Evolutionary conservation across 1,284 basidiomycete species (phyloP).

Genomic region (Phylloboletellus chloephorus): DNA sequence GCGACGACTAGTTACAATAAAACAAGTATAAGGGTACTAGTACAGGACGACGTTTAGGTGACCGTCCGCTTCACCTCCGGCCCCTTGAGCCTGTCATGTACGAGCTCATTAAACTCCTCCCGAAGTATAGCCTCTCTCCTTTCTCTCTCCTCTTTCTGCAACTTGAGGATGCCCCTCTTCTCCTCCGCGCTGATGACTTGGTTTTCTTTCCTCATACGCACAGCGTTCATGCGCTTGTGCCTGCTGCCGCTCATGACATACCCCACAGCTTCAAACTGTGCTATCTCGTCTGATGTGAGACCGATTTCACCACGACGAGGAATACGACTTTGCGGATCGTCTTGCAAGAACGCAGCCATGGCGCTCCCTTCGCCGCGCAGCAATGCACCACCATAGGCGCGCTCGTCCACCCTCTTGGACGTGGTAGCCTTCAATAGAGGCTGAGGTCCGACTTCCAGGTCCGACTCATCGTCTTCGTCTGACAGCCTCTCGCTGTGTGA

Average conservation of each 20-base stretch:
- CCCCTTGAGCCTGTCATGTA: constrained; percentile 65
- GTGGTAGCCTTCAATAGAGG: constrained; percentile 42
- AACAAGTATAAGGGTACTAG: too few species aligned
- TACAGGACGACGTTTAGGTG: too few species aligned
- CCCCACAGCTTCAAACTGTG: constrained; percentile 81
- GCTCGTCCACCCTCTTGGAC: constrained; percentile 62
- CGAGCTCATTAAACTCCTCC: constrained; percentile 78
- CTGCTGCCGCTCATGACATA: constrained; percentile 98
- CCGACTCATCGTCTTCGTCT: constrained; percentile 47
- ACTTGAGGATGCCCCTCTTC: constrained; percentile 87
- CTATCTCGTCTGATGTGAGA: constrained; percentile 82
- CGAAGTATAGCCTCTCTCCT: constrained; percentile 79
- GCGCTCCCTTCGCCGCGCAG: constrained; percentile 93
- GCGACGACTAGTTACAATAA: too few species aligned
- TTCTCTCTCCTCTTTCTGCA: constrained; percentile 90
- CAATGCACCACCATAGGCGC: constrained; percentile 79
- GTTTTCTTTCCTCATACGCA: constrained; percentile 97
- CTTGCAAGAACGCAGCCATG: constrained; percentile 92
- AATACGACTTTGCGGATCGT: constrained; percentile 85
- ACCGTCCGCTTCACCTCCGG: constrained; percentile 23
- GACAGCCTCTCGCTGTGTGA: constrained; percentile 12
- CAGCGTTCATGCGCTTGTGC: constrained; percentile 94
- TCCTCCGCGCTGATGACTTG: constrained; percentile 98
- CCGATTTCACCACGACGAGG: constrained; percentile 99
- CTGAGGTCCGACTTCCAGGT: constrained; percentile 54